Conservation (phyloP, 2,329 filamentous ascomycete species). For the Zymoseptoria brevis region DNA sequence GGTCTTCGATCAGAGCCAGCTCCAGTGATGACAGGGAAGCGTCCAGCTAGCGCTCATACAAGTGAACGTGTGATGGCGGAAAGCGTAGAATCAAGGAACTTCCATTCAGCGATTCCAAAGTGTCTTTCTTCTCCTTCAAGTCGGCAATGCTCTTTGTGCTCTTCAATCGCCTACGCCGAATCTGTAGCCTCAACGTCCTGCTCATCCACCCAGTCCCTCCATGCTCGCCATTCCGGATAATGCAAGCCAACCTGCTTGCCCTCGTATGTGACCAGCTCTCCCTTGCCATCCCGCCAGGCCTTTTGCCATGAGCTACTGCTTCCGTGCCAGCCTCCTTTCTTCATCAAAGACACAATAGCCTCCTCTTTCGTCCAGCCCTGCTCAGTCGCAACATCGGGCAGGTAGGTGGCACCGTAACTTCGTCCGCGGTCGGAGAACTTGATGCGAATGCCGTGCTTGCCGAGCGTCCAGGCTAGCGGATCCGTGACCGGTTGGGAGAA, state of each 20-base stretch:
- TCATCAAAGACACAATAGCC: slow-evolving; percentile 79
- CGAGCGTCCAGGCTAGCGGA: slow-evolving; percentile 77
- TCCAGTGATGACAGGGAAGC: no score
- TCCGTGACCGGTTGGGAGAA: slow-evolving; percentile 54
- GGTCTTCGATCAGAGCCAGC: no score
- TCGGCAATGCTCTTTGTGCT: not conserved
- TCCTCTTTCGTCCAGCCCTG: slow-evolving; percentile 95
- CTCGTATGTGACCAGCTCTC: slow-evolving; percentile 75
- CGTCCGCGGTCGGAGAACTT: slow-evolving; percentile 67
- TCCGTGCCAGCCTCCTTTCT: slow-evolving; percentile 88
- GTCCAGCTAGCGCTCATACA: no score
- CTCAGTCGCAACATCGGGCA: slow-evolving; percentile 84
- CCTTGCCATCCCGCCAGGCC: slow-evolving; percentile 66
- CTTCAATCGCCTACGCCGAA: not conserved
- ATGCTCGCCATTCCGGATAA: slow-evolving; percentile 69
- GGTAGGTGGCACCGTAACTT: slow-evolving; percentile 77
- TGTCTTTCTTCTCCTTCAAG: no score
- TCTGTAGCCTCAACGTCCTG: slow-evolving; percentile 3
- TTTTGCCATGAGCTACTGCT: slow-evolving; percentile 33
- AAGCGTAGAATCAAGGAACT: no score
- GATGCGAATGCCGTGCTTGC: slow-evolving; percentile 79
- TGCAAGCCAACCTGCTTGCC: slow-evolving; percentile 66
- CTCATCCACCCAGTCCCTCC: slow-evolving; percentile 62
- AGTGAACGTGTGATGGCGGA: no score
- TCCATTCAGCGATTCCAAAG: no score